Evolutionary conservation across 225 moss, liverwort and hornwort species (phyloP), one percentile per base, ranked within the genome.

Genomic region (Rhytidiadelphus loreus): DNA sequence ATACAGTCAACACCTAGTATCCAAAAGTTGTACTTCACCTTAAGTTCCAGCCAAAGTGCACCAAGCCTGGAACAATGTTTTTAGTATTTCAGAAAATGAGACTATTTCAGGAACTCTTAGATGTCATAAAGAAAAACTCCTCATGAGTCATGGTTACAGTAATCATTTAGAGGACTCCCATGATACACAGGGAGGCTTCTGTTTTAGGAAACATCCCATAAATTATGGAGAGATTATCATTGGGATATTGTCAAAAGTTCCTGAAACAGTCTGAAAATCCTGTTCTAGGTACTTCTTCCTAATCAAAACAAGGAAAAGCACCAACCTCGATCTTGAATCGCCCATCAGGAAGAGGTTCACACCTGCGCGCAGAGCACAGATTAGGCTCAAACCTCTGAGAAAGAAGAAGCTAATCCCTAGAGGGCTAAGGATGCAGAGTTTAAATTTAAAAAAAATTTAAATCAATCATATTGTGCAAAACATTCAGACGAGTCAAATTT

Each of bases 301-400:
- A 44, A 74, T 77, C 56, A 60, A 87, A 65, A 16, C 21, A 72
- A 82, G 61, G 37, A 82, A 73, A 84, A 69, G 15, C 29, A 75
- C 96, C 79, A 62, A 96, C 98, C 96, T 98, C 97, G 41, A 98
- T 91, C 59, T 93, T 88, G 68, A 98, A 95, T 43, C 96, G 95
- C 20, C 98, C 98, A 94, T 98, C 97, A 89, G 90, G 89, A 87
- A 94, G 90, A 72, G 94, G 96, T 77, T 94, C 94, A 92, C 96
- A 98, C 91, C 98, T 98, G 96, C 92, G 90, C 13, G 81, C 64
- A 83, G 37, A 52, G 71, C 56, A 66, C 56, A 86, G 63, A 52
- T 88, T 69, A 56, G 86, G 24, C 16, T 85, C 70, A 48, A 85
- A 59, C 26, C 62, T 46, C 33, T 46, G 41, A 84, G 37, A n/a